phyloP scores from a whole-genome alignment of 768 basidiomycete species.

The Termitomyces sp. region DNA sequence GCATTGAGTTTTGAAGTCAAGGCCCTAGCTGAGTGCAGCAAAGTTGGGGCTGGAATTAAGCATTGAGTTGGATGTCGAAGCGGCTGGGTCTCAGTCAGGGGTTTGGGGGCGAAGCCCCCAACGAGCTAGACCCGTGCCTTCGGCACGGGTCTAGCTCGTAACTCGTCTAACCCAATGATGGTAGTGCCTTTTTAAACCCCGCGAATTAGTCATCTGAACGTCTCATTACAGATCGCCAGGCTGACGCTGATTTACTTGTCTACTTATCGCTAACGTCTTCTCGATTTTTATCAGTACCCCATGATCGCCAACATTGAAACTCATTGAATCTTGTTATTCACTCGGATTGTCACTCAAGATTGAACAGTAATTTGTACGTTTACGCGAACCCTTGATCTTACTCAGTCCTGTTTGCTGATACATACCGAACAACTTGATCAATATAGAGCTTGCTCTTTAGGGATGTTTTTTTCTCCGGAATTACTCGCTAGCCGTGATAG shows the following conservation, averaged over 20 bases:
- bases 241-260: neutral
- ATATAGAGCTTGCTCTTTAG: neutral
- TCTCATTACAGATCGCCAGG: no score
- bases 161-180: no score
- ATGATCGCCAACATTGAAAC: neutral
- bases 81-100: no score
- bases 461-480: conserved; percentile 87
- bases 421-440: neutral
- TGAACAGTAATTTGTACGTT: neutral
- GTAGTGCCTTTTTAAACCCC: neutral
- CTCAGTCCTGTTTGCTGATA: neutral
- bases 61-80: no score
- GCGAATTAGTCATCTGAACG: neutral
- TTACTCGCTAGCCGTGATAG: conserved; percentile 77
- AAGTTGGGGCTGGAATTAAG: no score
- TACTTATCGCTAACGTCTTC: neutral
- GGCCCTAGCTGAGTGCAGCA: no score
- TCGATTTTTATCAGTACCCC: neutral
- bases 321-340: neutral
- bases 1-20: no score
- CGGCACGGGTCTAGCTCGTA: no score
- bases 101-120: no score
- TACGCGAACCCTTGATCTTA: no score
- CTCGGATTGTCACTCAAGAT: neutral
- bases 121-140: no score